phyloP scores from a whole-genome alignment of 163 green algal species.

The Chlorella variabilis region DNA sequence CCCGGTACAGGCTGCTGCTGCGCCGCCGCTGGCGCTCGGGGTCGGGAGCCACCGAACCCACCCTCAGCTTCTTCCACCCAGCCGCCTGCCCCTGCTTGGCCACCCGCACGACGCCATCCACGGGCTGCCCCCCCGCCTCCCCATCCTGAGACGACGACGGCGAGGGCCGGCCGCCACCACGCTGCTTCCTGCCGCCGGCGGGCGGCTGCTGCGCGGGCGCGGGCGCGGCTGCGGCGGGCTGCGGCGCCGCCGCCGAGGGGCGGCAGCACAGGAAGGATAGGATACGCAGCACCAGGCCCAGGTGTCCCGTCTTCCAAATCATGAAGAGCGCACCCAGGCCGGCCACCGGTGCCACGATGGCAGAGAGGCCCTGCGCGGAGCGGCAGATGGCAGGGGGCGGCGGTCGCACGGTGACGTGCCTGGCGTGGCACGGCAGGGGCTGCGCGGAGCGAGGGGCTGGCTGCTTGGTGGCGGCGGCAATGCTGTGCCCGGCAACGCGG shows the following conservation, averaged over 20 bases:
- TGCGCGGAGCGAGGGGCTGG: too few relatives aligned
- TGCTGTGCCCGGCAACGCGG: too few relatives aligned
- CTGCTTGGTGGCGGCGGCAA: too few relatives aligned
- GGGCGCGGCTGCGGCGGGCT: neutral
- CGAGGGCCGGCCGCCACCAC: too few relatives aligned
- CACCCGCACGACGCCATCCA: neutral
- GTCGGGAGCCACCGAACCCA: too few relatives aligned
- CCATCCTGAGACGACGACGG: too few relatives aligned
- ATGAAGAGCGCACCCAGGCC: neutral
- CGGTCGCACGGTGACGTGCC: too few relatives aligned
- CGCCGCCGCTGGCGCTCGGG: constrained; percentile 6
- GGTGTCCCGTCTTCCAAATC: neutral
- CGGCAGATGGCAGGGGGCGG: neutral
- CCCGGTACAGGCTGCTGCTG: constrained; percentile 9
- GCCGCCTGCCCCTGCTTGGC: neutral
- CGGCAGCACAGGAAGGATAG: constrained; percentile 2
- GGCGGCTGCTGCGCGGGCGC: neutral
- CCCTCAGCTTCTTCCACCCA: neutral
- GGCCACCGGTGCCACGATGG: neutral
- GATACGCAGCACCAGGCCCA: neutral
- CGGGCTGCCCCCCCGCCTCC: too few relatives aligned
- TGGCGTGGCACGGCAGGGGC: too few relatives aligned
- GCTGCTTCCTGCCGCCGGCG: neutral
- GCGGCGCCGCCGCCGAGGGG: neutral
- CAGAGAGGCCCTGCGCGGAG: constrained; percentile 4